Base-by-base conservation (phyloP, 768 basidiomycete genomes). In the Lentinula sp. region DNA sequence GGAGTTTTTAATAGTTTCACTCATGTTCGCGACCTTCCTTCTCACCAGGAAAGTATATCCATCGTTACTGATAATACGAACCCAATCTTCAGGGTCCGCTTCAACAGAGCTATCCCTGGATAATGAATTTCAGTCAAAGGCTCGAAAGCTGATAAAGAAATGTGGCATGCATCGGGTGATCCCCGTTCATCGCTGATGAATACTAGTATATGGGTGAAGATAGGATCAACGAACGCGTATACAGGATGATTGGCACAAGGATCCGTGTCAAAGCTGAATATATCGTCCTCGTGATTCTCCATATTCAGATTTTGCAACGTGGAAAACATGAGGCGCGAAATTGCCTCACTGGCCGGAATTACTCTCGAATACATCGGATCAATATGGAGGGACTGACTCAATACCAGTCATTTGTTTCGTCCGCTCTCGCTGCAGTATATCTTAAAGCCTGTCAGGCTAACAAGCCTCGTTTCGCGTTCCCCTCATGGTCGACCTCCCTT, bases 1-100 rank as follows among this genome's bases (percentile, higher is more conserved):
- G 84, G 89, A 93, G 68, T 84, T 87, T 66, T 83, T 83, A 73
- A 97, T 84, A 0, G 89, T 94, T 9, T 88, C 92, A 66, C 93
- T 95, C 11, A 81, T 80, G 57, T 84, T 78, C 13, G 91, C 92
- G 15, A 93, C 82, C 62, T 83, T 89, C 40, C 90, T 82, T 55
- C 80, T 82, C 54, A 95, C 80, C 60, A 96, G 80, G 71, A 88
- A 96, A 1, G 87, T 82, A 70, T 86, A 93, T 0, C 92, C 92
- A 65, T 96, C 93, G 1, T 77, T 79, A 71, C 88, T 91, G 45
- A 82, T 82, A 9, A 94, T 78, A 40, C 88, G 81, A 35, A 94
- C 84, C 91, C 91, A 95, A 60, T 84, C 85, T 9, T 78, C 73
- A 21, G 76, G 73, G 35, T 66, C 65, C 3, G 68, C 55, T 7